Evolutionary conservation across 805 yeast species (phyloP).

Genomic region (Candida odintsovae): DNA sequence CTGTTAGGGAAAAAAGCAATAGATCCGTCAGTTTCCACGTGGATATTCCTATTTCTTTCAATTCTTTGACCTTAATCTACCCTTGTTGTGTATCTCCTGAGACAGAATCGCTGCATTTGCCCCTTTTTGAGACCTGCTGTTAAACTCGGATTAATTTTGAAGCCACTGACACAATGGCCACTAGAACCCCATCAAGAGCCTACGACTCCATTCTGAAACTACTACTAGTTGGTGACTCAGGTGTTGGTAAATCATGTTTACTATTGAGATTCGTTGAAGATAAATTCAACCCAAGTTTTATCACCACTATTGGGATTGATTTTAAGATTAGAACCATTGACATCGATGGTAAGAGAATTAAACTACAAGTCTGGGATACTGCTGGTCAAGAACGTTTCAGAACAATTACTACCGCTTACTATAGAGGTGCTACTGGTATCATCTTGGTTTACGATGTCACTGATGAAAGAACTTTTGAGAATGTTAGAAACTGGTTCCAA

Average conservation of each 20-base stretch:
- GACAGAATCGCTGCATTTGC: background rate
- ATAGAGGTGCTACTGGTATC: slow-evolving; percentile 87
- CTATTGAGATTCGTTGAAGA: slow-evolving; percentile 91
- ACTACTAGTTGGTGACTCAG: slow-evolving; percentile 89
- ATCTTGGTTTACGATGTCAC: slow-evolving; percentile 80
- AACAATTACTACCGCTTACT: slow-evolving; percentile 89
- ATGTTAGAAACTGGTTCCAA: slow-evolving; percentile 90
- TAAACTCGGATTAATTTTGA: background rate
- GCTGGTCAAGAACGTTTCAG: slow-evolving; percentile 97
- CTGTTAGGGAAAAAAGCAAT: background rate
- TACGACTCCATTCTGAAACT: slow-evolving; percentile 91
- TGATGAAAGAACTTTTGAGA: slow-evolving; percentile 86
- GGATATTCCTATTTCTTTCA: background rate
- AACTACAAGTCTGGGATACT: slow-evolving; percentile 95
- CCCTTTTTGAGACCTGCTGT: background rate
- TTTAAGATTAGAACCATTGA: slow-evolving; percentile 96
- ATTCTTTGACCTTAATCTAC: background rate
- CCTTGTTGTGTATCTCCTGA: background rate
- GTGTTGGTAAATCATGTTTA: slow-evolving; percentile 86
- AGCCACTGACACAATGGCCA: slow-evolving; percentile 28
- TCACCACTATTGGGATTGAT: slow-evolving; percentile 97
- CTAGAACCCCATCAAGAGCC: slow-evolving; percentile 61
- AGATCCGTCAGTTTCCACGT: background rate
- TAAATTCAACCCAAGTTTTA: slow-evolving; percentile 93
- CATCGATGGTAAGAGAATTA: slow-evolving; percentile 85